These are phyloP conservation scores for Xanthoceras sorbifolium DNA, from an alignment of 345 rosid species.

Conservation along the genomic window DNA sequence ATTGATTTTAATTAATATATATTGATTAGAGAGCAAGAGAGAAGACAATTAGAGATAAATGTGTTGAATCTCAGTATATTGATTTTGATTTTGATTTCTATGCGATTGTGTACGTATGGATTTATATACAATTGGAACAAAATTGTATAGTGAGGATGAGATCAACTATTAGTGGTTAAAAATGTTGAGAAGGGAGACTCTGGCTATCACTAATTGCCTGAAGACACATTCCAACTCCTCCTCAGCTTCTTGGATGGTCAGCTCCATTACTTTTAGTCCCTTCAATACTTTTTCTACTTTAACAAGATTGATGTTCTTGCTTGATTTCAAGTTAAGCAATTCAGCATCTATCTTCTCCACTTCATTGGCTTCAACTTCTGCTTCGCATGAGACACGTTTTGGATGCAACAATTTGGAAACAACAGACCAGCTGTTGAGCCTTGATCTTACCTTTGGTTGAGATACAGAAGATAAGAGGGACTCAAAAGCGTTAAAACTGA, in stretches of 20 bases:
- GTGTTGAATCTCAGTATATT: background rate
- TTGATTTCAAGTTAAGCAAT: conserved; percentile 19
- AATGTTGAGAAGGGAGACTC: conserved; percentile 28
- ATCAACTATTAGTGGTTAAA: conserved; percentile 23
- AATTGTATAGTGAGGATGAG: background rate
- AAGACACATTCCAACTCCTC: conserved; percentile 31
- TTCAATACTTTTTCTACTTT: conserved; percentile 22
- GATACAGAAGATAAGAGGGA: conserved; percentile 31
- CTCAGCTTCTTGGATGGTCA: conserved; percentile 39
- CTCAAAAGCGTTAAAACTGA: conserved; percentile 27
- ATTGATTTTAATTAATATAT: too few species aligned
- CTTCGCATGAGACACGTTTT: conserved; percentile 26
- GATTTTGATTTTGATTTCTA: background rate
- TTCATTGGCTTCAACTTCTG: conserved; percentile 14
- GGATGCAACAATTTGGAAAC: conserved; percentile 27
- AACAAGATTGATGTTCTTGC: conserved; percentile 19
- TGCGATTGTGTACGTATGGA: background rate
- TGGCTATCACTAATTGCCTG: conserved; percentile 24
- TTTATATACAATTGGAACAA: background rate
- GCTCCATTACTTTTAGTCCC: conserved; percentile 37
- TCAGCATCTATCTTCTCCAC: conserved; percentile 24
- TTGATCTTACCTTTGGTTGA: conserved; percentile 21
- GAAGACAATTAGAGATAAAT: background rate
- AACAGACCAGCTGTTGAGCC: conserved; percentile 5
- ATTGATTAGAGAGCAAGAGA: background rate